phyloP scores from a whole-genome alignment of 257 asterid genomes.

The Ilex aquifolium region DNA sequence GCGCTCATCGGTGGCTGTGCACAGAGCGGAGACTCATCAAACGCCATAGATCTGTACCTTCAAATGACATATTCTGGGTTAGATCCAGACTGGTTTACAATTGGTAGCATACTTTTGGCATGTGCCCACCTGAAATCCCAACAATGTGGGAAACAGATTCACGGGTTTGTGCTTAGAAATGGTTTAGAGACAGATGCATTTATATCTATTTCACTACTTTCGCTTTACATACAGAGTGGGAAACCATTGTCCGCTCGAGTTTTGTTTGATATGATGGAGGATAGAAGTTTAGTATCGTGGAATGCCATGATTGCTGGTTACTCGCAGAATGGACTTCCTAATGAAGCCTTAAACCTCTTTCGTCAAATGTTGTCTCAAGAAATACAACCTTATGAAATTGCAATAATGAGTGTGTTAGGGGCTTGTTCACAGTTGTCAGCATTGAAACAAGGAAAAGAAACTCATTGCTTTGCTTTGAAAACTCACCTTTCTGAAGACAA shows the following conservation, averaged over 20 bases:
- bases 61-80: constrained; percentile 21
- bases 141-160: constrained; percentile 16
- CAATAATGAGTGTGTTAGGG: constrained; percentile 22
- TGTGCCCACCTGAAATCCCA: constrained; percentile 15
- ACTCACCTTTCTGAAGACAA: constrained; percentile 13
- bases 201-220: constrained; percentile 21
- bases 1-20: constrained; percentile 23
- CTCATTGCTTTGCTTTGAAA: constrained; percentile 27
- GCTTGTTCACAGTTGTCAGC: constrained; percentile 29
- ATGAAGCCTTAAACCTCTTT: constrained; percentile 18
- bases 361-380: constrained; percentile 17
- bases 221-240: constrained; percentile 25
- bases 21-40: constrained; percentile 12
- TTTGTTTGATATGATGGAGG: constrained; percentile 7
- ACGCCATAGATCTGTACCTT: constrained; percentile 12
- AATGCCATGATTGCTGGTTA: constrained; percentile 32
- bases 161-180: constrained; percentile 22
- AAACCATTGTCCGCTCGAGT: constrained; percentile 13
- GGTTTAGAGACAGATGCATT: constrained; percentile 18
- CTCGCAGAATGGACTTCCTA: constrained; percentile 17
- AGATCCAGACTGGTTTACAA: constrained; percentile 23
- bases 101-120: constrained; percentile 25
- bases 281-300: constrained; percentile 18
- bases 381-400: constrained; percentile 20
- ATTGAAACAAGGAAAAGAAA: constrained; percentile 23